Evolutionary conservation across 2,329 filamentous ascomycete species (phyloP), one percentile per base, ranked within the genome.

Genomic region (Cladosporium sp.): DNA sequence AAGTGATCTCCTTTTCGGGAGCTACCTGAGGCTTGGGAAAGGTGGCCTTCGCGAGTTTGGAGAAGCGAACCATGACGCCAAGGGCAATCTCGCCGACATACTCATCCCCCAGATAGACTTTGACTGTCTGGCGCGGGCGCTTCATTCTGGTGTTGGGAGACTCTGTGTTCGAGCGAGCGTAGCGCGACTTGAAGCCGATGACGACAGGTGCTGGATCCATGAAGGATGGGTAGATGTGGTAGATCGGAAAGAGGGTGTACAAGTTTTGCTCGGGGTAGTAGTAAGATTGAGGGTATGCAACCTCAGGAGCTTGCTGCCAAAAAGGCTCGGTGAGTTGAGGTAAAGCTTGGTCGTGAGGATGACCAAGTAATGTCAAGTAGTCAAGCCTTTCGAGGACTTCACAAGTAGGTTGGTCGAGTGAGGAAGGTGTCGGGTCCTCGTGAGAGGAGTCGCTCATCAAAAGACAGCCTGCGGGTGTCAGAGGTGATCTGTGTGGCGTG

Each of bases 11-110:
- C 12, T 47, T 22, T 16, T 19, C 32, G 4, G 8, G 36, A 12
- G 18, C 13, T 4, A n/a, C 19, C 2, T 15, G 8, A 18, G 48
- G 39, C 29, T 48, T 51, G 7, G 55, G 54, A 16, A 51, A 57
- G 3, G 38, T 33, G 18, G 35, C 36, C 15, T 51, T 43, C 2
- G 56, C 56, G 13, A 42, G 38, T 16, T 36, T 54, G 13, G 55
- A 57, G 40, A 57, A 56, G 25, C 55, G 55, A 3, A 39, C n/a
- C 18, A 57, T 32, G 8, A 43, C 42, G 29, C 46, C 43, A 4
- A 54, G 51, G 4, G 46, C 47, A 4, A 53, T 39, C 7, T 49
- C 40, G 7, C 49, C 46, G 3, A 55, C 49, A 12, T 49, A 33
- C 3, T 48, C 25, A 25, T 54, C 53, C 27, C 39, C 25, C 22